phyloP scores from a whole-genome alignment of 1,139 yeast species.

The Saccharomycopsis hybrid region DNA sequence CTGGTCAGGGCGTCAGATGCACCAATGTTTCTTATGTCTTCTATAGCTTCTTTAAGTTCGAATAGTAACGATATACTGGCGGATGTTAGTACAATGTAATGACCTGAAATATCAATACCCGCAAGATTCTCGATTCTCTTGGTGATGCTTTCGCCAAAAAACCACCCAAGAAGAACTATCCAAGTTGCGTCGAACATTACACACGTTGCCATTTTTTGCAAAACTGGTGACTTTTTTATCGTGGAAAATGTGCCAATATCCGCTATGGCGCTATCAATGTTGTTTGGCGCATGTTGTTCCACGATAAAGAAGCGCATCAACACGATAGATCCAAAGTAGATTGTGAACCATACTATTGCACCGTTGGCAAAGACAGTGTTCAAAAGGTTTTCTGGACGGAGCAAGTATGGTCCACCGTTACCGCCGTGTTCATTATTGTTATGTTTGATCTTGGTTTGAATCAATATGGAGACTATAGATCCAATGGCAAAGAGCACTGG shows the following conservation, averaged over 20 bases:
- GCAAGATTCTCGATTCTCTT: background rate
- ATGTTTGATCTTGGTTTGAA: no score
- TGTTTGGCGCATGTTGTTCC: no score
- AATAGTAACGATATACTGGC: constrained; percentile 9
- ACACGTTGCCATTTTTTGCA: no score
- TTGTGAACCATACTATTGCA: constrained; percentile 9
- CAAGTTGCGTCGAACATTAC: no score
- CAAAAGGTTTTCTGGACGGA: constrained; percentile 6
- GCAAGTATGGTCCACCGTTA: background rate
- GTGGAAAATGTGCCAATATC: no score
- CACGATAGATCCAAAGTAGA: no score
- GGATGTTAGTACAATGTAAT: constrained; percentile 10
- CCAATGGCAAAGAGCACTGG: constrained; percentile 2
- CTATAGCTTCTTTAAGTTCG: constrained; percentile 8
- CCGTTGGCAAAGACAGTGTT: constrained; percentile 14
- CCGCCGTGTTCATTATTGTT: no score
- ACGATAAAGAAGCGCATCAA: no score
- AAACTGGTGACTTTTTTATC: no score
- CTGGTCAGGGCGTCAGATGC: no score
- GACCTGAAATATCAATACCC: constrained; percentile 14
- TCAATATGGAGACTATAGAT: background rate
- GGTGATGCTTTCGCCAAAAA: constrained; percentile 3
- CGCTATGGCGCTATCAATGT: no score
- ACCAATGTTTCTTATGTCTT: no score
- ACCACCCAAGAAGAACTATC: constrained; percentile 9